Base-by-base conservation (phyloP, 2,329 filamentous ascomycete species). In the Lasiodiplodia sp. region DNA sequence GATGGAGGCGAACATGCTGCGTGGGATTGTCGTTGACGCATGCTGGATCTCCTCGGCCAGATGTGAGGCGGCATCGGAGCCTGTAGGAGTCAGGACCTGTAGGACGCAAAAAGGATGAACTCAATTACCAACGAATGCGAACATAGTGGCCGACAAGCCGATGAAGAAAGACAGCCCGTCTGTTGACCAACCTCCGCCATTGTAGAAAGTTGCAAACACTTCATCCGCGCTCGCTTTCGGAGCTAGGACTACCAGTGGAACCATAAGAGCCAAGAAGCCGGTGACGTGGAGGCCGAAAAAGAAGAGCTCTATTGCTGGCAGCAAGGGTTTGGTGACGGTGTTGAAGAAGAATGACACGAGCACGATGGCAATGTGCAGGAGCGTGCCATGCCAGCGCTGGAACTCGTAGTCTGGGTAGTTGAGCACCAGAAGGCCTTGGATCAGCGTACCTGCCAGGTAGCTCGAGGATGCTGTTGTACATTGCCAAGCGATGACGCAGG, bases 201-300 rank as follows among this genome's bases (percentile, higher is more conserved):
- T 86, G 23, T 79, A 76, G 70, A 87, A 86, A 1, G 79, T 75
- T 3, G 81, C 81, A 68, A 87, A 85, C 0, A 86, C 82, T 3
- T 79, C 78, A 16, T 78, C 73, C 0, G 82, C 76, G 21, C 79
- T 77, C 51, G 80, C 78, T 10, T 78, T 77, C 0, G 82, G 79
- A 0, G 81, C 80, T 66, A 83, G 76, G 1, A 80, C 77, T 69
- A 81, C 78, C 4, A 86, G 73, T 0, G 82, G 79, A 28, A 86
- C 82, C 12, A 87, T 74, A 67, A 86, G 83, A 0, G 81, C 85
- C 68, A 87, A 84, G 72, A 86, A 84, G 4, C 85, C 85, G 16
- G 83, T 73, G n/a, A 86, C 76, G 68, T 87, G 85, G 4, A 87
- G 72, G 31, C 85, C 78, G 8, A 86, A 75, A 25, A 85, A 78